Base-by-base conservation (phyloP, 352 stramenopile genomes). In the Hyaloperonospora arabidopsidis region DNA sequence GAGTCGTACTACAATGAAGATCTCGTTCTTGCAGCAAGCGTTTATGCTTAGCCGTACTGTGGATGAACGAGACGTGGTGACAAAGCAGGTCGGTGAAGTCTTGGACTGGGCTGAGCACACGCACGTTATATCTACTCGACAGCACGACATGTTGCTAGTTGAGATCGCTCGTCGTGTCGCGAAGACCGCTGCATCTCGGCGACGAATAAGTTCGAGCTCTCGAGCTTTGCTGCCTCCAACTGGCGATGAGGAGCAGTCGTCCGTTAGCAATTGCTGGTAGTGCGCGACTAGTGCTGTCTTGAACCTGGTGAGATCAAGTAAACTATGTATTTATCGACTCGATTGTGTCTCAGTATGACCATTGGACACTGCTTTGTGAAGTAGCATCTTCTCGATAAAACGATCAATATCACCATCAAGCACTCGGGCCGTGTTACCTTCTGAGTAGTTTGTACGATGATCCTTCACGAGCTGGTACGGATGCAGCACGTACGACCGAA, bases 391-490 rank as follows among this genome's bases (percentile, higher is more conserved):
- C 21, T 91, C 78, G 51, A 91, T 89, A 43, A 91, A 89, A 14
- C 59, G 57, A 36, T 94, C 77, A 18, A 95, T 74, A 43, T 96
- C 74, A 19, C 95, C 95, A 59, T 97, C 87, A 14, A 98, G 68
- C 54, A 98, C 89, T 18, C 74, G 77, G 36, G 90, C 57, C 0
- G 84, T 78, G 67, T 97, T 79, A 11, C 67, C 82, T 45, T 84
- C 89, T n/a, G 95, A 84, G 65, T 87, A 87, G 19, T 95, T 93
- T 1, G 86, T 97, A 44, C 91, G 75, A 64, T 96, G 81, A 63
- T 98, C 95, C 58, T 99, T 99, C 35, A 98, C 91, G 68, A 98
- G 84, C 65, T 98, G 97, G 78, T 99, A 98, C 14, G 96, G 96
- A 61, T 98, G 93, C 64, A 99, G 65, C 47, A 96, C 79, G 68